Base-by-base conservation (phyloP, 345 rosid genomes). In the Eucalyptus globulus region DNA sequence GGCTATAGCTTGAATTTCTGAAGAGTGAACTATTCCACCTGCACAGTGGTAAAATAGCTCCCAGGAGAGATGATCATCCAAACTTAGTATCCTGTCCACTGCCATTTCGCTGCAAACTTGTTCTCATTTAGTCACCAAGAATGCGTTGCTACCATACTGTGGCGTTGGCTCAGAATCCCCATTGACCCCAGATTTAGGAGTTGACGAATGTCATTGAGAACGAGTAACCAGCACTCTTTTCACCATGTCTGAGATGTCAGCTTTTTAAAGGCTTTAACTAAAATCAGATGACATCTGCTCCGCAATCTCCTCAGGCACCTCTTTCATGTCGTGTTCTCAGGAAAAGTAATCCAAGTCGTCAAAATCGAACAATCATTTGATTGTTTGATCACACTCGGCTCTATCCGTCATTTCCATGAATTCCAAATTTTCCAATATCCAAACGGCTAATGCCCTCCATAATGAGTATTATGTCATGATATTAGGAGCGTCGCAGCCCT, bases 401-500 rank as follows among this genome's bases (percentile, higher is more conserved):
- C 44, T n/a, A 34, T 15, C 40, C 4, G 8, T 34, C 80, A 3
- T 31, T 16, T 17, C 80, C 80, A 69, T 17, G 24, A 69, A 17
- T 34, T 69, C 44, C 4, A 69, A 9, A 0, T 5, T 69, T 69
- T 17, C 44, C 80, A 17, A 69, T 5, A 34, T 69, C 22, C 6
- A 10, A 15, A 69, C 26, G 2, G 0, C 80, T 5, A 31, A 17
- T 9, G 44, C 0, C 7, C 43, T 69, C 13, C 44, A 69, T 58
- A 26, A 58, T 3, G 0, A 58, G 65, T n/a, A 67, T 15, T 9
- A 31, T 69, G 22, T 69, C 80, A 31, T 69, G 80, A 9, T 31
- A 69, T 8, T 9, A 69, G 1, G 80, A 34, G 0, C 24, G 24
- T 69, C 0, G 40, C 7, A 0, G 4, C 7, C 80, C 44, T 9